Base-by-base conservation (phyloP, 2,329 filamentous ascomycete species). In the Ceratocystis ficicola region DNA sequence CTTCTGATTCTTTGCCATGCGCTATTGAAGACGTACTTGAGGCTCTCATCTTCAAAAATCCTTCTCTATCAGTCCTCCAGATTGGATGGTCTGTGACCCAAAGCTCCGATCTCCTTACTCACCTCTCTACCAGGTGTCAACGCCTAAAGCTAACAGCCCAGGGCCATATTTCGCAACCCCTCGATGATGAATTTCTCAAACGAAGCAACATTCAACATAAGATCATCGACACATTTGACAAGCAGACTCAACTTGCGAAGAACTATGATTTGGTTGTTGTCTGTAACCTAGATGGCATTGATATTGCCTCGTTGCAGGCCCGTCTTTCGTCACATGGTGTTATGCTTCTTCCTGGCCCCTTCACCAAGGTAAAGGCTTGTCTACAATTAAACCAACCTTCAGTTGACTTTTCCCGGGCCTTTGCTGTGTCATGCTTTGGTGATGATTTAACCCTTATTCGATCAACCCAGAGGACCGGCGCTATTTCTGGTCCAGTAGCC, bases 51-150 rank as follows among this genome's bases (percentile, higher is more conserved):
- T 76, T 79, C 70, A 78, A 78, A 65, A 72, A 73, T 3, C 75
- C 78, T 0, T 73, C 68, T 0, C 66, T 79, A 1, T 71, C 73
- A 0, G 71, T 80, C 8, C 71, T 80, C 2, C 77, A 78, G 57
- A 67, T 77, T 15, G 77, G 76, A 28, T 67, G 66, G 66, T 48
- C 62, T 8, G 62, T 50, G 3, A 52, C 62, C 15, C 22, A 50
- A 46, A 50, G 22, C 28, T 28, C 62, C 1, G 44, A 32, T 30
- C 8, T 63, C 7, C 20, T 63, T 17, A 2, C 5, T 15, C 15
- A 52, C 44, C 52, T 63, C 22, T 30, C 17, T n/a, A n/a, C 44
- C 8, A 10, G 17, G 28, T 41, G 62, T 17, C 52, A 5, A 1
- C 52, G 28, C 10, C 17, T 63, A 46, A 63, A 41, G 44, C 41